Base-by-base conservation (phyloP, 2,329 filamentous ascomycete genomes). In the Aspergillus pseudoviridinutans region DNA sequence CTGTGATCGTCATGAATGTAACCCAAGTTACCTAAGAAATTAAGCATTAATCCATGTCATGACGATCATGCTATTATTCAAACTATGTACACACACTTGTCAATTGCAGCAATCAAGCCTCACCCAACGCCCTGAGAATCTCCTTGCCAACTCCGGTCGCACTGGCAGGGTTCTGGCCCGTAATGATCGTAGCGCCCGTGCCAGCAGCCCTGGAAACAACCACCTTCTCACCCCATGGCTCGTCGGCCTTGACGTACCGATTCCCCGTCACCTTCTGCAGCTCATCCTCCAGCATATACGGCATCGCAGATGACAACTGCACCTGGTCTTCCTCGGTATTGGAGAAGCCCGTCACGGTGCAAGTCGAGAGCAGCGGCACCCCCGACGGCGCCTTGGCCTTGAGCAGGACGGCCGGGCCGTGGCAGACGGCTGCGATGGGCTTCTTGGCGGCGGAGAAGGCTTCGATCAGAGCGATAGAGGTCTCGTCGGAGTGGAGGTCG, bases 351-450 rank as follows among this genome's bases (percentile, higher is more conserved):
- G 78, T 80, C 8, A 79, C 74, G 28, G 72, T 69, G 55, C 75
- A 71, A 28, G 68, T 72, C 2, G 67, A 66, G 25, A 80, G 65
- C n/a, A 80, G 60, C 24, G 75, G 70, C 3, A 71, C 71, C 1
- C 78, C 78, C 42, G 78, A 74, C 7, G 72, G 68, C 4, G 74
- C 66, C 32, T 75, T 80, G 32, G 74, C 78, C 27, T 79, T 71
- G 50, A 75, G 70, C 12, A 81, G 66, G 2, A 75, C 79, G 7
- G 75, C 73, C 1, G 79, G 77, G 3, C 75, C 79, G 62, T 81
- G 79, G 68, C 79, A 80, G 57, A 80, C 79, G 1, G 79, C 80
- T 0, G 75, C 71, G n/a, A 82, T 74, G 60, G 80, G 72, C 64
- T 82, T 82, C 56, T 73, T 76, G 1, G 75, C 72, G 7, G 76